phyloP scores from a whole-genome alignment of 257 asterid species.

The Thymus mandschuricus region DNA sequence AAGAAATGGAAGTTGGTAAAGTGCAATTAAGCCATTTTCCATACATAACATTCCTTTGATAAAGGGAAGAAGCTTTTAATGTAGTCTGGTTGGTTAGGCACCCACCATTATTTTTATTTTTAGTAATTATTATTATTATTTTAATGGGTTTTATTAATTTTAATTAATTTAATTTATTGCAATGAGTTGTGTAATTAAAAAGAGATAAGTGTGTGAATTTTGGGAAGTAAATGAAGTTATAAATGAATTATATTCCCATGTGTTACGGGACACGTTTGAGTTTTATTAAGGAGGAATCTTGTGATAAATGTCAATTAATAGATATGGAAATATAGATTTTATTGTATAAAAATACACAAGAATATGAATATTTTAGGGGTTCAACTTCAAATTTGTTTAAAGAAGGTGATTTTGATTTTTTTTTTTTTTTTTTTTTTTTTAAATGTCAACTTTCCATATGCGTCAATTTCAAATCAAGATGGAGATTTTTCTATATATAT shows the following conservation, averaged over 20 bases:
- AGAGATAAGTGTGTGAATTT: neutral
- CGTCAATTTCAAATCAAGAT: neutral
- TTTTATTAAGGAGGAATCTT: neutral
- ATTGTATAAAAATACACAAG: neutral
- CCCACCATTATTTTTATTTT: conserved; percentile 23
- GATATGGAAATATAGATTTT: neutral
- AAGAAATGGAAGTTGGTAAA: conserved; percentile 35
- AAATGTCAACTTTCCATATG: neutral
- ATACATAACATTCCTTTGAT: conserved; percentile 20
- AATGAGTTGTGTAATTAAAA: neutral
- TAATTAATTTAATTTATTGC: too few species aligned
- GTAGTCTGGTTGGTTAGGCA: conserved; percentile 34
- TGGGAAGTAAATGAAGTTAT: neutral
- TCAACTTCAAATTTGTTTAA: neutral
- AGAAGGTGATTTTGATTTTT: neutral
- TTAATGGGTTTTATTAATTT: too few species aligned
- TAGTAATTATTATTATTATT: too few species aligned
- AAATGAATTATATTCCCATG: neutral
- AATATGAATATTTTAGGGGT: too few species aligned
- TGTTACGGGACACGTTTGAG: neutral
- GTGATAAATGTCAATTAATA: neutral
- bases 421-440: too few species aligned
- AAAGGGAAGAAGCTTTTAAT: conserved; percentile 30
- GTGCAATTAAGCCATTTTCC: conserved; percentile 32
- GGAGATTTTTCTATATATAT: neutral